Evolutionary conservation across 2,329 filamentous ascomycete species (phyloP).

Genomic region (Stemphylium lycopersici): DNA sequence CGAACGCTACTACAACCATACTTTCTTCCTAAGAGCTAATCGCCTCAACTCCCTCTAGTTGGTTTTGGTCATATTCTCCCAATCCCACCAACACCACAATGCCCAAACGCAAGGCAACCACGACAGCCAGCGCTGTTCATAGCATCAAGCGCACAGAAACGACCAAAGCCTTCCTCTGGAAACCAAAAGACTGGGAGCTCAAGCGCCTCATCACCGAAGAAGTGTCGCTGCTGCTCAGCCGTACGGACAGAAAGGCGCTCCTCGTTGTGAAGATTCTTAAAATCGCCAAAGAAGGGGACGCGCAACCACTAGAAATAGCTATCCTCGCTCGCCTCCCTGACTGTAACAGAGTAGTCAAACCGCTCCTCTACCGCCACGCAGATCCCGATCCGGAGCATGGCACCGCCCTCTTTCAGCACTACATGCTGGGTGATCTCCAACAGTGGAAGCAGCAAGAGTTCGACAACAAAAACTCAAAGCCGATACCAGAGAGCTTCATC

Average conservation of each 20-base stretch:
- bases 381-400: conserved; percentile 13
- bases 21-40: too few relatives aligned
- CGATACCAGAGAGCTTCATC: conserved; percentile 34
- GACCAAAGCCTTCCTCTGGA: conserved; percentile 11
- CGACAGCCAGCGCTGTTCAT: neutral
- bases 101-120: conserved; percentile 10
- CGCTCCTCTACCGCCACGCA: conserved; percentile 12
- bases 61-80: neutral
- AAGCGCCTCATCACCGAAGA: neutral
- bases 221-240: conserved; percentile 10
- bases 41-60: neutral
- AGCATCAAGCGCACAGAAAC: neutral
- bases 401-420: conserved; percentile 28
- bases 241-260: conserved; percentile 5
- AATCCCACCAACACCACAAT: neutral
- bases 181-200: conserved; percentile 6
- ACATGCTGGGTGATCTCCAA: conserved; percentile 29
- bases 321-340: conserved; percentile 18
- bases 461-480: conserved; percentile 18
- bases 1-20: too few relatives aligned
- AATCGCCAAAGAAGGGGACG: neutral
- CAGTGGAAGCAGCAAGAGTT: conserved; percentile 26
- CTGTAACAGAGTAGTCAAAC: conserved; percentile 29
- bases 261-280: conserved; percentile 29
- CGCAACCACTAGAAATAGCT: conserved; percentile 20